Conservation (phyloP, 306 rosid genomes). For the Inga laurina region DNA sequence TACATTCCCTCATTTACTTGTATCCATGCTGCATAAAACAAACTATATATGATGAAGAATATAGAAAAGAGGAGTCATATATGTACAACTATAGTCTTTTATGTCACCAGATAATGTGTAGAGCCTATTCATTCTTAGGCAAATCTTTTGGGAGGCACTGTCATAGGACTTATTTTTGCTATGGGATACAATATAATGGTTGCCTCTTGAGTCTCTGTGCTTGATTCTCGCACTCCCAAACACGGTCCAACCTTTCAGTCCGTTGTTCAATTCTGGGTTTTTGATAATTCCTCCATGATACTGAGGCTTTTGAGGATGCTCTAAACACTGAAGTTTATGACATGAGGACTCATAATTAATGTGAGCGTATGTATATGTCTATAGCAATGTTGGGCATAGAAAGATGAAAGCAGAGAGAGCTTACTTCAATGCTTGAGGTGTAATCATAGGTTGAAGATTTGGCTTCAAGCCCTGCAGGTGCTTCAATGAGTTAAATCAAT, state of each 20-base stretch:
- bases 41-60: background rate
- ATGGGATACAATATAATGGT: constrained; percentile 61
- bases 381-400: no score
- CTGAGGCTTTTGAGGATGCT: constrained; percentile 56
- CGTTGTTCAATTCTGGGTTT: constrained; percentile 71
- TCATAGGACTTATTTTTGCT: constrained; percentile 50
- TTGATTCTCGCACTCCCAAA: constrained; percentile 52
- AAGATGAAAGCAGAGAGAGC: no score
- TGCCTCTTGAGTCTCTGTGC: constrained; percentile 51
- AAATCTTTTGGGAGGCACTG: constrained; percentile 54
- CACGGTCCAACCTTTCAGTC: constrained; percentile 62
- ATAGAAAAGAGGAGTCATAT: background rate
- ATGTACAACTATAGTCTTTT: background rate
- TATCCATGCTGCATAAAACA: constrained; percentile 52
- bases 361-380: no score
- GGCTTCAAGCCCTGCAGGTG: constrained; percentile 47
- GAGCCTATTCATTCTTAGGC: constrained; percentile 38
- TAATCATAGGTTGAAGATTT: constrained; percentile 60
- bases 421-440: no score
- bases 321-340: no score
- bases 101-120: constrained; percentile 61
- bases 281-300: constrained; percentile 76
- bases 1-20: constrained; percentile 51
- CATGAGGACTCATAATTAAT: no score
- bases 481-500: background rate